phyloP scores from a whole-genome alignment of 1,284 basidiomycete genomes.

The Volvariella surrecta region DNA sequence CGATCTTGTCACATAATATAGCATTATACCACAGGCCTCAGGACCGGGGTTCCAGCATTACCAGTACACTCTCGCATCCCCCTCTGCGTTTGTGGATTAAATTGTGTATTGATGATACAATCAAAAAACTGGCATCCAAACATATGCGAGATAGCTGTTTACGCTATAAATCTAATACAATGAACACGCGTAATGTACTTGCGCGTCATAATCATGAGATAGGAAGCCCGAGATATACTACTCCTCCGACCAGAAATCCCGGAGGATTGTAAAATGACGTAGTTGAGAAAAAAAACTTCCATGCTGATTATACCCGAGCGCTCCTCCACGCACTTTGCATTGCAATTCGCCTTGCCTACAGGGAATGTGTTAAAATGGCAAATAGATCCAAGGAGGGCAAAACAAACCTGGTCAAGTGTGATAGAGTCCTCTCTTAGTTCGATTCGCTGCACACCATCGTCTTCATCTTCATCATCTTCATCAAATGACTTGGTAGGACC shows the following conservation, averaged over 20 bases:
- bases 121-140: not conserved
- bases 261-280: not conserved
- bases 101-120: constrained; percentile 1
- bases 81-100: no score
- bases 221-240: no score
- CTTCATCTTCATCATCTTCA: constrained; percentile 60
- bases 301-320: constrained; percentile 35
- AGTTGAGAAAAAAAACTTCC: not conserved
- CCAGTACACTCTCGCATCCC: no score
- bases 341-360: constrained; percentile 58
- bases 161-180: not conserved
- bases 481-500: constrained; percentile 36
- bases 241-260: not conserved
- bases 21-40: no score
- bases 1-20: no score
- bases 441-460: constrained; percentile 58
- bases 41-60: no score
- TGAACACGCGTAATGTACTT: no score
- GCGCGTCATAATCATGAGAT: no score
- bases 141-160: not conserved
- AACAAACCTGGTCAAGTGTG: constrained; percentile 75
- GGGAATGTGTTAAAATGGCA: constrained; percentile 9
- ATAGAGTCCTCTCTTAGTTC: constrained; percentile 76
- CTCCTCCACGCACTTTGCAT: constrained; percentile 72
- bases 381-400: not conserved